A percentile compares a stretch with the other conserved stretches of the same genome.
phyloP scores from a whole-genome alignment of 164 flowering plant species.

The Macadamia tetraphylla region DNA sequence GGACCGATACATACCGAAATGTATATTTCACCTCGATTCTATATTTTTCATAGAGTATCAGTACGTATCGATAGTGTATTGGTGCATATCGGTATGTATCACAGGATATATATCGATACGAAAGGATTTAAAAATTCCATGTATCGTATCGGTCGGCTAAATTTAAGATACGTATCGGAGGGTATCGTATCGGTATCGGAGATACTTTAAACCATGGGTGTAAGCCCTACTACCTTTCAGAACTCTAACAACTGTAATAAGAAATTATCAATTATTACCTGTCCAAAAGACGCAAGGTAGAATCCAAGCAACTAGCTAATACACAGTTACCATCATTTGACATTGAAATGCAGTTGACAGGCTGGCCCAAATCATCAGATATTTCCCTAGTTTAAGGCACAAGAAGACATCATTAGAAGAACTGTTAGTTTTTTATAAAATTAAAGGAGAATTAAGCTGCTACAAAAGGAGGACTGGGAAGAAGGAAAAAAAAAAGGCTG shows the following conservation, averaged over 20 bases:
- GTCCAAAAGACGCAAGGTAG: constrained; percentile 84
- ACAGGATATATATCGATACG: no score
- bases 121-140: no score
- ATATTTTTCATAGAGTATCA: no score
- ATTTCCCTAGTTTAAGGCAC: constrained; percentile 47
- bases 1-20: no score
- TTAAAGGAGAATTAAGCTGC: background rate
- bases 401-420: constrained; percentile 8
- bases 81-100: no score
- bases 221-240: no score
- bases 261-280: constrained; percentile 35
- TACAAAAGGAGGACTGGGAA: background rate
- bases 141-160: no score
- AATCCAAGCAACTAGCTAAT: constrained; percentile 89
- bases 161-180: no score
- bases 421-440: background rate
- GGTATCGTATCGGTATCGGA: no score
- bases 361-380: constrained; percentile 80
- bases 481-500: background rate
- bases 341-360: constrained; percentile 88
- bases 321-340: constrained; percentile 94
- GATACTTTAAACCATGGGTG: no score
- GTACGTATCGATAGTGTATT: no score
- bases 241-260: background rate
- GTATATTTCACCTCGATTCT: no score